A percentile compares a stretch with the other conserved stretches of the same genome.
These are phyloP conservation scores for Eutrema salsugineum DNA, from an alignment of 441 rosid genomes.

Conservation along the genomic window DNA sequence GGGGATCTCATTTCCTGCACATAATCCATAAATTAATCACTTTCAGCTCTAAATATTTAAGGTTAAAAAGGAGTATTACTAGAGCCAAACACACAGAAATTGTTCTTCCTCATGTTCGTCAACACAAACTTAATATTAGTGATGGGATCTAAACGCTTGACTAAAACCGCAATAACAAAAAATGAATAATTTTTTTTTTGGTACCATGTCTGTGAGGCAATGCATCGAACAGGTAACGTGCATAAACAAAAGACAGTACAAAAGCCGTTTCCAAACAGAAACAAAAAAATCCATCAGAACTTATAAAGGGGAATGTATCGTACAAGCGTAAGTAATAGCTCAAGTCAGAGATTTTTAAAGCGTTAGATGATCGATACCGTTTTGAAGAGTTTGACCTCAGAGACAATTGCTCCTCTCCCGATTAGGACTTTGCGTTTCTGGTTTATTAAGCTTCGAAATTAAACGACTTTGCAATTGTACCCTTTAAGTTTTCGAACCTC, in stretches of 20 bases:
- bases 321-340: neutral
- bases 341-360: constrained; percentile 11
- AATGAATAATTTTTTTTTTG: too few relatives aligned
- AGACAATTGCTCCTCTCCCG: neutral
- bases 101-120: neutral
- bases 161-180: constrained; percentile 1
- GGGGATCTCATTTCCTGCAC: constrained; percentile 59
- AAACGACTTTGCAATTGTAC: constrained; percentile 1
- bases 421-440: neutral
- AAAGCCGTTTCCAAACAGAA: neutral
- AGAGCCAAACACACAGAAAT: neutral
- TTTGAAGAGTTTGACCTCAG: constrained; percentile 14
- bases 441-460: neutral
- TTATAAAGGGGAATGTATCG: neutral
- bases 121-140: neutral
- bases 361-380: neutral
- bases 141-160: neutral
- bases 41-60: neutral
- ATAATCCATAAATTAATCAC: neutral
- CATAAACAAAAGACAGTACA: neutral
- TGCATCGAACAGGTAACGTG: constrained; percentile 27
- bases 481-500: constrained; percentile 3
- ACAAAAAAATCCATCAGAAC: neutral
- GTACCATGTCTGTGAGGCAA: constrained; percentile 18
- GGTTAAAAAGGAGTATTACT: neutral